Evolutionary conservation across 352 stramenopile genomes (phyloP), one percentile per base, ranked within the genome.

Genomic region (Pythium dissotocum): DNA sequence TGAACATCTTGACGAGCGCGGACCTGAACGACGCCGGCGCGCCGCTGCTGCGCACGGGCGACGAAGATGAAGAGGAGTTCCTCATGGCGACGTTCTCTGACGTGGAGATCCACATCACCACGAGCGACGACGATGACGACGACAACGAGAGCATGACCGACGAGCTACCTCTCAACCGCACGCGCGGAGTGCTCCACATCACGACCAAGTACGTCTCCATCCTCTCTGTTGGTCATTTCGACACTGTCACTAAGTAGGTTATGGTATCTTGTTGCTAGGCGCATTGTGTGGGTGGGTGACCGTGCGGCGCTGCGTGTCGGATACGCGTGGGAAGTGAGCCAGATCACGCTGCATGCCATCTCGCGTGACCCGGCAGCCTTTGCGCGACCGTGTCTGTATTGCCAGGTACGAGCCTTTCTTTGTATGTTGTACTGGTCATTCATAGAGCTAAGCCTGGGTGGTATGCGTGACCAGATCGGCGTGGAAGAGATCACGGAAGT

Each of bases 261-360:
- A 55, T 55, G 5, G 18, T 53, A 28, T 54, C 0, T 58, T 12
- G 36, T 2, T 36, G 40, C 5, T 61, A 89, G 83, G 46, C 86
- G 86, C 12, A 73, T 90, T 16, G 66, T 91, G 54, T 94, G 86
- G 86, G 69, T 94, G 26, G 71, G 77, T 16, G 71, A 78, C 21
- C 67, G 65, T 24, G 48, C 71, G 8, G 74, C 65, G 6, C 38
- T 54, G 42, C 74, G 70, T 40, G 77, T 91, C 1, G 87, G 87
- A 35, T 92, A 88, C 60, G 84, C 78, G 14, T 94, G 87, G 87
- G 83, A 93, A 55, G 90, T 89, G 67, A 82, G 69, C 42, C 65
- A 71, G 10, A 74, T 94, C 42, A 89, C 80, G 21, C 72, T 95
- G 57, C 87, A 95, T 58, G 87, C 87, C 33, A 91, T 95, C 59